Evolutionary conservation across 176 grass and related monocot genomes (phyloP).

Genomic region (Raddia distichophylla): DNA sequence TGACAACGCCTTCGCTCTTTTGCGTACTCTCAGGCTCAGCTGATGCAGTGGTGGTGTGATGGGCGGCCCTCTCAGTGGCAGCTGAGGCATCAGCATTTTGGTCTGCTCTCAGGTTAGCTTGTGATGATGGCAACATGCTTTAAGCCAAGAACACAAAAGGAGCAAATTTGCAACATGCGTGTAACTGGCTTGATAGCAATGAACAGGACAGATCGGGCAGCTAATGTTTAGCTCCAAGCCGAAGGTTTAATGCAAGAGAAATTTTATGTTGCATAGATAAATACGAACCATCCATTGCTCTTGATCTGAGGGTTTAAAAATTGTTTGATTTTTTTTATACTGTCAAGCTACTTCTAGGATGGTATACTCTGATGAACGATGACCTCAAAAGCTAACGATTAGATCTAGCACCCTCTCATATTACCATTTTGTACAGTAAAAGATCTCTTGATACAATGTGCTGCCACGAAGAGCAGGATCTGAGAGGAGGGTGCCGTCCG

Average conservation of each 20-base stretch:
- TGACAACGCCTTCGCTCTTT: constrained; percentile 1
- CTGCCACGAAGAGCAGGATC: too few species aligned
- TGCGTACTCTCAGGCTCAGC: constrained; percentile 1
- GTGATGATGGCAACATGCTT: constrained; percentile 27
- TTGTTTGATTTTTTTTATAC: too few species aligned
- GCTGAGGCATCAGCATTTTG: constrained; percentile 30
- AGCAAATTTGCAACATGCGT: not conserved
- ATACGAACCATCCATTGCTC: too few species aligned
- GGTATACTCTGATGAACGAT: too few species aligned
- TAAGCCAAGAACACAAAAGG: constrained; percentile 7
- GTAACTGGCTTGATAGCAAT: not conserved
- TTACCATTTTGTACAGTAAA: too few species aligned
- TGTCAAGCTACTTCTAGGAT: too few species aligned
- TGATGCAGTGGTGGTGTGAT: constrained; percentile 13
- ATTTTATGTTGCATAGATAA: too few species aligned
- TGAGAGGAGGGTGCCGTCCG: too few species aligned
- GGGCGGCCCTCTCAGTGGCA: constrained; percentile 5
- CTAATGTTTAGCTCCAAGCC: not conserved
- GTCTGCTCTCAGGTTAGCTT: constrained; percentile 4
- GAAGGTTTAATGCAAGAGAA: not conserved
- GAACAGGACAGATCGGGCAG: not conserved
- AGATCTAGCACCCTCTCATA: too few species aligned
- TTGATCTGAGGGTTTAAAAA: too few species aligned
- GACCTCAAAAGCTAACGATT: too few species aligned
- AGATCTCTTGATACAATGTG: too few species aligned